Evolutionary conservation across 768 basidiomycete genomes (phyloP), one percentile per base, ranked within the genome.

Genomic region (Phlegmacium glaucopus): DNA sequence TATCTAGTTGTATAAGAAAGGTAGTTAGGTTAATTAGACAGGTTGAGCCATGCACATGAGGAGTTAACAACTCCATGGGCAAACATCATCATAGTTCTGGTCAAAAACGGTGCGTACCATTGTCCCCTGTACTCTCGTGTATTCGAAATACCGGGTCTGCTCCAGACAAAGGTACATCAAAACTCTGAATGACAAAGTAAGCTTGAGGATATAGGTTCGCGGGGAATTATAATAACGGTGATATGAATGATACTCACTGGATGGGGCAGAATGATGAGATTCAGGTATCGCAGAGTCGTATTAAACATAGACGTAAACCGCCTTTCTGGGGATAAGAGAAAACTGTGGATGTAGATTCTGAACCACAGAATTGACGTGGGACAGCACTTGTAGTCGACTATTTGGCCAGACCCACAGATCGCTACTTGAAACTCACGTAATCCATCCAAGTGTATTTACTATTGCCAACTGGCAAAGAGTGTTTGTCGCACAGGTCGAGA

Each of bases 251-350:
- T 15, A 47, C 50, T 49, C 34, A 60, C 59, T 28, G 59, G 59
- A 42, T 50, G 54, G 15, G 59, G 59, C 22, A 56, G 47, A 42
- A 60, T 44, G 15, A 56, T 51, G 37, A 60, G 49, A 22, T 42
- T 47, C 29, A 60, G 34, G 32, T 56, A 50, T 39, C 50, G 51
- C n/a, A 60, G 29, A 27, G 51, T 51, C 16, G 44, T 27, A 26
- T 38, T 44, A 18, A 60, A 52, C 51, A 59, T 52, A 7, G 35
- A 17, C 15, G n/a, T 22, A 22, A 22, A 5, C 22, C 5, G 22
- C n/a, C n/a, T n/a, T n/a, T n/a, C n/a, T n/a, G n/a, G n/a, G n/a
- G n/a, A n/a, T n/a, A n/a, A n/a, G n/a, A n/a, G n/a, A n/a, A n/a
- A n/a, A n/a, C n/a, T n/a, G n/a, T n/a, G n/a, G n/a, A n/a, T n/a